Percentiles rank a stretch among this genome's conserved stretches.
Conservation (phyloP, 2,329 filamentous ascomycete genomes). For the Rasamsonia emersonii region DNA sequence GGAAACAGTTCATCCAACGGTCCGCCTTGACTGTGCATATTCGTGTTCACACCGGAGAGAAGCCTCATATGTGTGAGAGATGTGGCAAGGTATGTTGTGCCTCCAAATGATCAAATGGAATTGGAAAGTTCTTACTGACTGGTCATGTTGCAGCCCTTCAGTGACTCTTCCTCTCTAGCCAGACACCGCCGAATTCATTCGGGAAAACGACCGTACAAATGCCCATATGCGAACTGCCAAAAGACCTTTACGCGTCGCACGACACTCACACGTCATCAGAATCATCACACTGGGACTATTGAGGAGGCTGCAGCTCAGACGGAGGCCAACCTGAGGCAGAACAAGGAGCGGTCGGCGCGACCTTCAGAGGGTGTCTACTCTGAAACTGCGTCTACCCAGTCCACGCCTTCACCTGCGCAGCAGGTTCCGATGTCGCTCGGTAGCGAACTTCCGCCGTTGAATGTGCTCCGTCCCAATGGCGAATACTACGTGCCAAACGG, state of each 20-base stretch:
- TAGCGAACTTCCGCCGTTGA: conserved; percentile 62
- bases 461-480: conserved; percentile 57
- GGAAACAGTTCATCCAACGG: conserved; percentile 94
- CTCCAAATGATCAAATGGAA: conserved; percentile 1
- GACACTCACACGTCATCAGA: conserved; percentile 89
- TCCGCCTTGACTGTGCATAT: conserved; percentile 92
- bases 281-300: conserved; percentile 88
- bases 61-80: conserved; percentile 94
- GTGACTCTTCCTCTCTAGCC: conserved; percentile 88
- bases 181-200: conserved; percentile 91
- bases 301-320: conserved; percentile 88
- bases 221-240: conserved; percentile 92
- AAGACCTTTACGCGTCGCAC: conserved; percentile 97
- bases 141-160: conserved; percentile 62
- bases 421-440: conserved; percentile 73
- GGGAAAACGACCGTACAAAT: conserved; percentile 93
- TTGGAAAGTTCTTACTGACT: conserved; percentile 4
- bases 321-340: conserved; percentile 66
- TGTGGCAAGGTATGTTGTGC: conserved; percentile 72
- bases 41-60: conserved; percentile 94
- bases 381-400: conserved; percentile 36
- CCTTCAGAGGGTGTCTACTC: conserved; percentile 36
- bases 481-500: conserved; percentile 76
- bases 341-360: conserved; percentile 28
- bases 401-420: conserved; percentile 77